Conservation (phyloP, 495 filamentous ascomycete genomes). For the Aspergillus saccharolyticus region DNA sequence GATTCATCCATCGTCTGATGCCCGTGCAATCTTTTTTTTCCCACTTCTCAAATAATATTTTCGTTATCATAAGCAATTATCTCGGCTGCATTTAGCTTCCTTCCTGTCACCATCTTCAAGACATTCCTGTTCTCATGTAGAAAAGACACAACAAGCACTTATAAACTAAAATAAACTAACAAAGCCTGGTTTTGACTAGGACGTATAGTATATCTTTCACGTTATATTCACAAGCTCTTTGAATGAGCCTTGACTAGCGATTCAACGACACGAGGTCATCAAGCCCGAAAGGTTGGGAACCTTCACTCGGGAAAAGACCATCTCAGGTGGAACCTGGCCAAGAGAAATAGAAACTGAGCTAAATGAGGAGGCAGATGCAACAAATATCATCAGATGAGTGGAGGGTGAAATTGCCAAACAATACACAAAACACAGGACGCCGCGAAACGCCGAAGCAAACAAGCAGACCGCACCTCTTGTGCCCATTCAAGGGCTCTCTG, state of each 20-base stretch:
- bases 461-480: slow-evolving; percentile 6
- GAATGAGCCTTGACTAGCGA: not conserved
- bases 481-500: not conserved
- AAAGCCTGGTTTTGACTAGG: not conserved
- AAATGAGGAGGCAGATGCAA: slow-evolving; percentile 27
- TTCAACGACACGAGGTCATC: not conserved
- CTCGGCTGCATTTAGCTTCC: not conserved
- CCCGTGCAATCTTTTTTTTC: not conserved
- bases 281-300: not conserved
- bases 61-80: not conserved
- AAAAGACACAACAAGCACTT: not conserved
- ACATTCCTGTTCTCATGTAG: not conserved
- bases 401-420: slow-evolving; percentile 18
- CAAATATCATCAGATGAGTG: slow-evolving; percentile 24
- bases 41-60: not conserved
- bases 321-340: not conserved
- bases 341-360: slow-evolving; percentile 13
- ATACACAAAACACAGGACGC: slow-evolving; percentile 27
- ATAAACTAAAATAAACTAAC: no score
- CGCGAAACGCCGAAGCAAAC: slow-evolving; percentile 26
- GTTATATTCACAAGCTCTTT: not conserved
- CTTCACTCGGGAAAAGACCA: not conserved
- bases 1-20: not conserved
- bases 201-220: not conserved
- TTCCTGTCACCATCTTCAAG: not conserved